phyloP scores from a whole-genome alignment of 2,329 filamentous ascomycete species.

The Pseudogymnoascus sp. region DNA sequence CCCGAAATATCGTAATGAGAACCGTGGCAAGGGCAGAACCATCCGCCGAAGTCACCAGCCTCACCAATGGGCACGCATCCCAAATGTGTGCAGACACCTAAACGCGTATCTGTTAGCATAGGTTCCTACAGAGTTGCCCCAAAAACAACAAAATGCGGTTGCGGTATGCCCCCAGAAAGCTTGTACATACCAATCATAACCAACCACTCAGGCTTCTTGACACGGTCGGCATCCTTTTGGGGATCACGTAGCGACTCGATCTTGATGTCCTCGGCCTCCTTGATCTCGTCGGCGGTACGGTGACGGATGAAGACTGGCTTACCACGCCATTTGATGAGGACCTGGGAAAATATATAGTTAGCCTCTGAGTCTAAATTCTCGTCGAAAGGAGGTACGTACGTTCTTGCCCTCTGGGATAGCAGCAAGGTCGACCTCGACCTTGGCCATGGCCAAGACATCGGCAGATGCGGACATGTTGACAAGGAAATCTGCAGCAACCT shows the following conservation, averaged over 20 bases:
- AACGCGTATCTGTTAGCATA: constrained; percentile 6
- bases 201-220: constrained; percentile 97
- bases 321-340: constrained; percentile 99
- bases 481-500: constrained; percentile 69
- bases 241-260: constrained; percentile 81
- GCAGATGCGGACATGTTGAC: constrained; percentile 99
- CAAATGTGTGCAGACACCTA: constrained; percentile 96
- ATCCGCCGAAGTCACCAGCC: constrained; percentile 94
- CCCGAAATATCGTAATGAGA: constrained; percentile 99
- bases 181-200: constrained; percentile 77
- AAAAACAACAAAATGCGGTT: neutral
- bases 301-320: constrained; percentile 99
- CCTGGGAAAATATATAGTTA: constrained; percentile 39
- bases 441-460: constrained; percentile 97
- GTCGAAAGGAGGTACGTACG: constrained; percentile 47
- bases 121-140: constrained; percentile 20
- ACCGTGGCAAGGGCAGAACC: constrained; percentile 99
- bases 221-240: constrained; percentile 82
- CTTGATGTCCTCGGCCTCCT: constrained; percentile 85
- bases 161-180: neutral
- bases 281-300: constrained; percentile 87
- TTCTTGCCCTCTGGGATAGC: constrained; percentile 99
- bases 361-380: neutral
- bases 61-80: constrained; percentile 99
- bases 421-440: constrained; percentile 93